Base-by-base conservation (phyloP, 164 flowering plant genomes). In the Kalanchoe fedtschenkoi region DNA sequence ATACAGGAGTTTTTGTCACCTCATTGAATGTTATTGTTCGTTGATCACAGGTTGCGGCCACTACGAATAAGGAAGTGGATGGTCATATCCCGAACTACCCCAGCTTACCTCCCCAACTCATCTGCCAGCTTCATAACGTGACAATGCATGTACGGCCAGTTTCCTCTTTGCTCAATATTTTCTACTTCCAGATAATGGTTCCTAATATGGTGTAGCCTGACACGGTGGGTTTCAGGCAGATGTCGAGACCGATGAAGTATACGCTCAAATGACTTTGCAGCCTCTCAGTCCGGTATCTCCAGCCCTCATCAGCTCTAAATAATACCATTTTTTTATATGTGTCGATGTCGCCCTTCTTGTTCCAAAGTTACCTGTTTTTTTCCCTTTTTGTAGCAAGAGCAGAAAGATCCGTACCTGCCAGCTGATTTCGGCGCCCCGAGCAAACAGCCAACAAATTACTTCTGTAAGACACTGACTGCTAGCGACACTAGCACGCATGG, bases 201-300 rank as follows among this genome's bases (percentile, higher is more conserved):
- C 7, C 32, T 28, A n/a, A 41, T 42, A 43, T 33, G 39, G 22
- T 24, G 16, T 19, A 28, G 39, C 28, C 13, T 8, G 21, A 44
- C 1, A 16, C 28, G n/a, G 8, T 32, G 28, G 11, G 3, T 28
- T 56, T 8, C 78, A 83, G 86, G 86, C 88, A 38, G 90, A 85
- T 65, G 78, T 73, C 24, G 89, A 84, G 70, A 84, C 85, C 0
- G 89, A 84, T 71, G 89, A 84, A 75, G 89, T 84, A 6, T 84
- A 84, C 77, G 89, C 89, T 44, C 89, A 84, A 47, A 82, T 84
- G 89, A 84, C 89, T 55, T 78, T 85, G 77, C 90, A 85, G 61
- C 89, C 89, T 10, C 61, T 84, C 63, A 84, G 67, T 60, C 75
- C 76, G 68, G 89, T 84, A 77, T 46, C 30, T 59, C 16, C 2